phyloP scores from a whole-genome alignment of 495 filamentous ascomycete species.

The Penicillium macrosclerotiorum region DNA sequence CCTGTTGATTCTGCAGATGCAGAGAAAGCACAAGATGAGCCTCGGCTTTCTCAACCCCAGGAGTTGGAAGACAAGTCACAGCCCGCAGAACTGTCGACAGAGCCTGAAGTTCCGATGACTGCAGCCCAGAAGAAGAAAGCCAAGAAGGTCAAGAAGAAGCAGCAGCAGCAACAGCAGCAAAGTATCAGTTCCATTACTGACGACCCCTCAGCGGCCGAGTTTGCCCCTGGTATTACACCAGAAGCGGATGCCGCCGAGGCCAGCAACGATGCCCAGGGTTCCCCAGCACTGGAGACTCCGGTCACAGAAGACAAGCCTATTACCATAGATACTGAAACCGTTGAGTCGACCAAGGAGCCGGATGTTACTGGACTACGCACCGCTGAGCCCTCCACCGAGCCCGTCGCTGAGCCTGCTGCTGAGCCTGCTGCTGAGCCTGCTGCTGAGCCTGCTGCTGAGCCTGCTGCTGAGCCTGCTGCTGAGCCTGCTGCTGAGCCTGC shows the following conservation, averaged over 20 bases:
- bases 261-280: conserved; percentile 1
- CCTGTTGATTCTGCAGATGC: neutral
- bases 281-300: neutral
- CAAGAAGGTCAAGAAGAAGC: conserved; percentile 20
- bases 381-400: too few species aligned
- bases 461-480: neutral
- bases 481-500: too few species aligned
- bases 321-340: neutral
- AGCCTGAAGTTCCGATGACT: conserved; percentile 16
- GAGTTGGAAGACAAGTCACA: neutral
- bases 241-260: conserved; percentile 2
- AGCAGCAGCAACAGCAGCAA: conserved; percentile 12
- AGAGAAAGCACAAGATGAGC: neutral
- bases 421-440: conserved; percentile 2
- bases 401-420: neutral
- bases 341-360: conserved; percentile 2
- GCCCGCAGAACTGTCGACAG: neutral
- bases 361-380: neutral
- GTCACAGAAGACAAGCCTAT: neutral
- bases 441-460: neutral
- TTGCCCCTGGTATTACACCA: neutral
- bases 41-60: too few species aligned
- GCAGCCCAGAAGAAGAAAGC: conserved; percentile 42
- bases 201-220: conserved; percentile 4
- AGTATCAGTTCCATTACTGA: conserved; percentile 6